Evolutionary conservation across 768 basidiomycete genomes (phyloP), one percentile per base, ranked within the genome.

Genomic region (Ephemerocybe angulata): DNA sequence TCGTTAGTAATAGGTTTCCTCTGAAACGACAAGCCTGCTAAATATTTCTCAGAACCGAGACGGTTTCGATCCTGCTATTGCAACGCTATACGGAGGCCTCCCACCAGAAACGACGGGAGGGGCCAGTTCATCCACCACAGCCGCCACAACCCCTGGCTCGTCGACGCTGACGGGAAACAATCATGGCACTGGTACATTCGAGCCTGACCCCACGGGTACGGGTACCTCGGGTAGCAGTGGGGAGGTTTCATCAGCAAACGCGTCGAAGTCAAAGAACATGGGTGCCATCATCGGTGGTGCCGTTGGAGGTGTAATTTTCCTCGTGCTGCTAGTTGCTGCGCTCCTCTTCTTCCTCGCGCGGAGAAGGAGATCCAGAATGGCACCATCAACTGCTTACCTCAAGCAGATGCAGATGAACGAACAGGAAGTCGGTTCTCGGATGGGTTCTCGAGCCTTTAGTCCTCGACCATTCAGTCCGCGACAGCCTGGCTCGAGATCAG

Each of bases 251-350:
- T n/a, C n/a, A n/a, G n/a, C n/a, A n/a, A n/a, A n/a, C n/a, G n/a
- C 46, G 37, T 51, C 50, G 42, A 54, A 44, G 21, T 44, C 31
- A 17, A 53, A 49, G 15, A 66, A 73, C 52, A 67, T 69, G 0
- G 79, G 76, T 2, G 72, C 75, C 22, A 77, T 83, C 25, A 73
- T 73, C 10, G 82, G 81, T 29, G 80, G 79, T 17, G 70, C 71
- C n/a, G 66, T 78, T 21, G 78, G 70, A 4, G 79, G 68, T 10
- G 42, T 80, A 3, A 57, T 76, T 2, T 64, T 68, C 7, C 52
- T 76, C 13, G 67, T 59, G 2, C 64, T 71, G 25, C 11, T 40
- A 7, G 24, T 73, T 8, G 60, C 50, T 29, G 50, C 52, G 17
- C 33, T 60, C 19, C 4, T 61, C 44, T 64, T 62, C 58, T 3